Conservation (phyloP, 1,139 yeast species). For the Geotrichum restrictum region DNA sequence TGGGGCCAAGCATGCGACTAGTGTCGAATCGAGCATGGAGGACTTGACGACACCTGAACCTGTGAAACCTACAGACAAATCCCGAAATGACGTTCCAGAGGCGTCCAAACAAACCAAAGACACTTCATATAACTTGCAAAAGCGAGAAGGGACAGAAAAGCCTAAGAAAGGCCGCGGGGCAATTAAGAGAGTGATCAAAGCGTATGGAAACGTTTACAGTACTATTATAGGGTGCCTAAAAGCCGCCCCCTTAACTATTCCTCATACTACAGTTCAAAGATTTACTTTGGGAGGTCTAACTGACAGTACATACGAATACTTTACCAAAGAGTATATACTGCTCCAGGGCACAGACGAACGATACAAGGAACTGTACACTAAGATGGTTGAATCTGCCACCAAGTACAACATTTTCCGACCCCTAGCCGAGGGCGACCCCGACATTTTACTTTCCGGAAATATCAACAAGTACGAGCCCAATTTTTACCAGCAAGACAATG, state of each 20-base stretch:
- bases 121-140: not conserved
- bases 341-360: slow-evolving; percentile 46
- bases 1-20: no score
- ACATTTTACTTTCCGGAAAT: slow-evolving; percentile 46
- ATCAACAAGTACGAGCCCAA: not conserved
- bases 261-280: not conserved
- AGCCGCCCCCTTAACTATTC: not conserved
- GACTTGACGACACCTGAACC: no score
- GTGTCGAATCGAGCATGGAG: no score
- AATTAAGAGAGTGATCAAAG: not conserved
- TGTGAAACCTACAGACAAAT: no score
- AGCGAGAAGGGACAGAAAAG: not conserved
- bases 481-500: slow-evolving; percentile 25
- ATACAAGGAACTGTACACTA: slow-evolving; percentile 39
- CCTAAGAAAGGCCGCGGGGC: not conserved
- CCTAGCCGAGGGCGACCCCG: slow-evolving; percentile 42
- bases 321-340: slow-evolving; percentile 54
- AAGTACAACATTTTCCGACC: slow-evolving; percentile 46
- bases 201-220: not conserved
- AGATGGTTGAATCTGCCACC: slow-evolving; percentile 42
- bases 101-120: no score
- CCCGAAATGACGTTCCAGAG: no score
- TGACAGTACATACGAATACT: slow-evolving; percentile 67
- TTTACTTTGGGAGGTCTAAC: slow-evolving; percentile 53
- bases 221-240: not conserved